Base-by-base conservation (phyloP, 345 rosid species). In the Rubroshorea leprosula region DNA sequence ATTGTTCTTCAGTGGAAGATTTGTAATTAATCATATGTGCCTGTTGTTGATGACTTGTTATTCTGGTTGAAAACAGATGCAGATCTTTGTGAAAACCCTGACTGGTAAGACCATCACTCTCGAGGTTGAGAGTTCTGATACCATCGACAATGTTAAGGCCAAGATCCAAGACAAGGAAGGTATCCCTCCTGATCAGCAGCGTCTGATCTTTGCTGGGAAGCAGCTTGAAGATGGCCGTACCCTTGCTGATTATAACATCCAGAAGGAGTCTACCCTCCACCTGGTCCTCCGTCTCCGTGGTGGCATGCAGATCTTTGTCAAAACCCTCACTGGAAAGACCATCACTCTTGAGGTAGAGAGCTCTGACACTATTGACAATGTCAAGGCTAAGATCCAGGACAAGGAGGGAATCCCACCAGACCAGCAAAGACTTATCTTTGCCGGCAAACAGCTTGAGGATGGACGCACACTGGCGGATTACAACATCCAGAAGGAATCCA, bases 241-340 rank as follows among this genome's bases (percentile, higher is more conserved):
- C 23, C 38, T 68, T 5, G 72, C 67, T 0, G 72, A 68, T 24
- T 68, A 68, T 55, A 68, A 68, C 17, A 68, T 68, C 16, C 72
- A 68, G 38, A 68, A 68, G 23, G 72, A 68, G 23, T 68, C 72
- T 0, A 68, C 72, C 2, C 66, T 68, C 12, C 72, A 68, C 49
- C 31, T 68, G 26, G 72, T 68, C 31, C 72, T 68, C 1, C 62
- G 72, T 0, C 38, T 68, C 4, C 49, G 72, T n/a, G 72, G 67
- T 61, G 71, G 71, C 31, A 67, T 67, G 71, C 71, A 67, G 10
- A 67, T 67, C 62, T 67, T 67, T 23, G 71, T 67, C 22, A 68
- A 68, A 44, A 68, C 67, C 0, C 52, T 68, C 5, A 68, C 72
- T 0, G 67, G 72, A 1, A 68, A 68, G 6, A 68, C 72, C 20